Evolutionary conservation across 148 eudicot genomes (phyloP).

Genomic region (Heliosperma pusillum): DNA sequence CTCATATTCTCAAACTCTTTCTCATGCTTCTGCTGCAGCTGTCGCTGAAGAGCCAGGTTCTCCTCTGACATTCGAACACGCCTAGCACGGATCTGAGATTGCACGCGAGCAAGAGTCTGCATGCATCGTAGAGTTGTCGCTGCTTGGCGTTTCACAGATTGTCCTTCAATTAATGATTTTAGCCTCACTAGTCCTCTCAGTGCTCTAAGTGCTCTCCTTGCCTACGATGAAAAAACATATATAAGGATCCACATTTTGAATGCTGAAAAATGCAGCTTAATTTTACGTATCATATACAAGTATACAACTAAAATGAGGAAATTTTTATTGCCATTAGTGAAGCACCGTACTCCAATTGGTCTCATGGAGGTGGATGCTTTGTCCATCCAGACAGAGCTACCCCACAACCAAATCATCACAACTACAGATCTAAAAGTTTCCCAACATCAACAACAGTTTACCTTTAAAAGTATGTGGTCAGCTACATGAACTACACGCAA

Average conservation of each 20-base stretch:
- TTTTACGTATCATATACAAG: too few species aligned
- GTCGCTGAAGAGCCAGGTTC: slow-evolving; percentile 76
- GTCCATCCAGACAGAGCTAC: too few species aligned
- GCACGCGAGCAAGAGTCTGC: slow-evolving; percentile 87
- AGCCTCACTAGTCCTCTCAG: slow-evolving; percentile 87
- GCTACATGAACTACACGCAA: not conserved
- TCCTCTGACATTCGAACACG: slow-evolving; percentile 71
- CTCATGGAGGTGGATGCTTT: too few species aligned
- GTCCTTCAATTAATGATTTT: slow-evolving; percentile 70
- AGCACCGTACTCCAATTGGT: too few species aligned
- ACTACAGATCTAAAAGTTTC: not conserved
- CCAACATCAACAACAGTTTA: not conserved
- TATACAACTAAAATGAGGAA: too few species aligned
- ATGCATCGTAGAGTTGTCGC: slow-evolving; percentile 68
- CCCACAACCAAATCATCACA: not conserved
- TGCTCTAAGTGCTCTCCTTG: slow-evolving; percentile 80
- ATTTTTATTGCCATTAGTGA: too few species aligned
- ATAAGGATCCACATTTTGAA: not conserved
- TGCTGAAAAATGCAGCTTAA: too few species aligned
- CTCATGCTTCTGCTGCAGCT: slow-evolving; percentile 71
- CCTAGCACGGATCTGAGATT: slow-evolving; percentile 67
- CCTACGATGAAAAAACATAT: slow-evolving; percentile 35
- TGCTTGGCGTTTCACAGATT: slow-evolving; percentile 87
- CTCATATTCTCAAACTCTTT: slow-evolving; percentile 59
- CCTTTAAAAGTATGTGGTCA: not conserved